A percentile compares a stretch with the other conserved stretches of the same genome.
Evolutionary conservation across 495 filamentous ascomycete genomes (phyloP).

Genomic region (Staphylotrichum tortipilum): DNA sequence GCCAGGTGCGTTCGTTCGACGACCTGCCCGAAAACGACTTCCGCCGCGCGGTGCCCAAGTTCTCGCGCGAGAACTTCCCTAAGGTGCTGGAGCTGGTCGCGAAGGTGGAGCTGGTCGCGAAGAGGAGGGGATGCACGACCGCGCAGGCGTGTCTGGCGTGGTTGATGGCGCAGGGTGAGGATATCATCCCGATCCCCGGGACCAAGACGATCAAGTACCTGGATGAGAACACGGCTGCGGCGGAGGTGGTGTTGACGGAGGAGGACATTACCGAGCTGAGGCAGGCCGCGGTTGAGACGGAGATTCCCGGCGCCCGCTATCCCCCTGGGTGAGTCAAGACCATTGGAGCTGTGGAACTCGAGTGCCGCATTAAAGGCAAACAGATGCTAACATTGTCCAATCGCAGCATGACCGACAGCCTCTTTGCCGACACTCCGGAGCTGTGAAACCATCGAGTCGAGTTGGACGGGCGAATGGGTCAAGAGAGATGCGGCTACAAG

Average conservation of each 20-base stretch:
- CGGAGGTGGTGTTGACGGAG: slow-evolving; percentile 37
- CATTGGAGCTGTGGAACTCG: background rate
- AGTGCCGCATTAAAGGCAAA: too few relatives aligned
- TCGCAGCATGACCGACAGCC: background rate
- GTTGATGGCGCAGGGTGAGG: slow-evolving; percentile 43
- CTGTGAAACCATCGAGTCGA: too few relatives aligned
- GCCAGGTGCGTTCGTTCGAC: slow-evolving; percentile 51
- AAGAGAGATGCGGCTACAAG: too few relatives aligned
- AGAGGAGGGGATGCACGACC: slow-evolving; percentile 42
- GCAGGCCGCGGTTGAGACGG: background rate
- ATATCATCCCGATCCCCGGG: slow-evolving; percentile 51
- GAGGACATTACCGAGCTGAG: slow-evolving; percentile 42
- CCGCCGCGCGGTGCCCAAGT: slow-evolving; percentile 44
- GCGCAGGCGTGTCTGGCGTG: slow-evolving; percentile 51
- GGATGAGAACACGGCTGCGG: slow-evolving; percentile 47
- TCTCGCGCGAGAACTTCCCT: slow-evolving; percentile 58
- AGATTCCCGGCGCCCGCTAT: background rate
- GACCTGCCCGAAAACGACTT: slow-evolving; percentile 55
- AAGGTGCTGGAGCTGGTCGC: slow-evolving; percentile 63
- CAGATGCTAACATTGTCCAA: background rate
- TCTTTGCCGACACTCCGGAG: background rate
- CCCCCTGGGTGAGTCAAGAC: background rate
- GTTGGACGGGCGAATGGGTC: too few relatives aligned
- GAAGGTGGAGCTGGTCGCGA: slow-evolving; percentile 56
- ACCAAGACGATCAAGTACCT: slow-evolving; percentile 48